These are phyloP conservation scores for Hypericum androsaemum DNA, from an alignment of 345 rosid species.

Conservation along the genomic window DNA sequence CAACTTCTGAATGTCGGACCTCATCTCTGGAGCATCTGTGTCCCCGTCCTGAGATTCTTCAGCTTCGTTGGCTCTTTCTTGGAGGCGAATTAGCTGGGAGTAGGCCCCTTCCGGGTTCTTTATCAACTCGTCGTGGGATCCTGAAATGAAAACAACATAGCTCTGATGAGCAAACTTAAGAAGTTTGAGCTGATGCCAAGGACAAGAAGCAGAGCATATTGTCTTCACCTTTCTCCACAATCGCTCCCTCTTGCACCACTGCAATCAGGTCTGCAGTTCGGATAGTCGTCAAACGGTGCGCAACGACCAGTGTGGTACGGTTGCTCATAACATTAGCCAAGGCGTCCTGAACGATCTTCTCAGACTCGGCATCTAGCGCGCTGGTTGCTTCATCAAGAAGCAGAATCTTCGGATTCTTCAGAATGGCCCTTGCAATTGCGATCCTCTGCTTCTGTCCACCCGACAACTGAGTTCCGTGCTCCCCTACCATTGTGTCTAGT, in stretches of 20 bases:
- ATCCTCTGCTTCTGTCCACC: constrained; percentile 66
- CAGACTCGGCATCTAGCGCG: constrained; percentile 77
- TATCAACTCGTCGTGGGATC: constrained; percentile 55
- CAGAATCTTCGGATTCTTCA: constrained; percentile 75
- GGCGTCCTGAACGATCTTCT: constrained; percentile 72
- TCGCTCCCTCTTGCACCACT: constrained; percentile 61
- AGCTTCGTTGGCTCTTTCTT: constrained; percentile 43
- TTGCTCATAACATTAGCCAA: constrained; percentile 49
- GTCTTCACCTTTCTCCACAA: constrained; percentile 63
- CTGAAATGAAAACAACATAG: constrained; percentile 16
- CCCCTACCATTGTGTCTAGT: constrained; percentile 79
- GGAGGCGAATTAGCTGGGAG: constrained; percentile 64
- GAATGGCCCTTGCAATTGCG: constrained; percentile 70
- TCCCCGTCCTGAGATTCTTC: constrained; percentile 15
- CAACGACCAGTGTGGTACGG: constrained; percentile 77
- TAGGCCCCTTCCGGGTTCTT: constrained; percentile 59
- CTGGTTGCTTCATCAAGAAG: constrained; percentile 92
- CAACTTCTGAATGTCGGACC: constrained; percentile 20
- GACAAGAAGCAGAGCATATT: background rate
- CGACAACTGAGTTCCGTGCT: constrained; percentile 73
- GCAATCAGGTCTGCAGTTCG: constrained; percentile 67
- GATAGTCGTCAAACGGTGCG: constrained; percentile 75
- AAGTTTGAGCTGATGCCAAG: background rate
- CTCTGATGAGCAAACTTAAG: background rate
- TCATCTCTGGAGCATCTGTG: constrained; percentile 11